Base-by-base conservation (phyloP, 169 alveolate genomes). In the Eimeria maxima region DNA sequence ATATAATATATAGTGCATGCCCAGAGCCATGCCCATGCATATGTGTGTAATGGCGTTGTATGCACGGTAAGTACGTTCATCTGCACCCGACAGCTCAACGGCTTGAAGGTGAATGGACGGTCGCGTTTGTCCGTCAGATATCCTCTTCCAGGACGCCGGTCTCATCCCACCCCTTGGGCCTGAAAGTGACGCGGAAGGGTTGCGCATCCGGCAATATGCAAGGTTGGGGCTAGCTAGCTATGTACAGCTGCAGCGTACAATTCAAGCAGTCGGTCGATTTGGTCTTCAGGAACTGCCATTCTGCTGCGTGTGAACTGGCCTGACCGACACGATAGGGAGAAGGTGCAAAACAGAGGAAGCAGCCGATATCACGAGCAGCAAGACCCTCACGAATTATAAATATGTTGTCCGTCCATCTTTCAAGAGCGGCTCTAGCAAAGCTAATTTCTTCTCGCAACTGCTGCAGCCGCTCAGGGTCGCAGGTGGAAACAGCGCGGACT, bases 341-440 rank as follows among this genome's bases (percentile, higher is more conserved):
- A 53, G 24, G 24, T 33, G 27, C 16, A 53, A 53, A 53, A 14
- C 60, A 84, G 4, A 60, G 22, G n/a, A 86, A 33, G 7, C 16
- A 27, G n/a, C 13, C 18, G 63, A 5, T 24, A 4, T 1, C 7
- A 7, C 6, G 24, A 22, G 60, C n/a, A 18, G n/a, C 47, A n/a
- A 27, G 2, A 53, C 3, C n/a, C 95, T 38, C 27, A 92, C 95
- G 88, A 27, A 92, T 45, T n/a, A 84, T 53, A n/a, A 69, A 74
- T 20, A 92, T 92, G 38, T 92, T 92, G 53, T 92, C 95, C 6
- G 91, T 92, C 95, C 95, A 92, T 38, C 95, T 86, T 42, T 74
- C 73, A 5, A 60, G 5, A 38, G 95, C 95, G 4, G 71, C 95
- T 7, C 71, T 24, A 13, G 95, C 95, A 55, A 42, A 92, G 4